Evolutionary conservation across 2,329 filamentous ascomycete species (phyloP).

Genomic region (Rhexocercosporidium sp.): DNA sequence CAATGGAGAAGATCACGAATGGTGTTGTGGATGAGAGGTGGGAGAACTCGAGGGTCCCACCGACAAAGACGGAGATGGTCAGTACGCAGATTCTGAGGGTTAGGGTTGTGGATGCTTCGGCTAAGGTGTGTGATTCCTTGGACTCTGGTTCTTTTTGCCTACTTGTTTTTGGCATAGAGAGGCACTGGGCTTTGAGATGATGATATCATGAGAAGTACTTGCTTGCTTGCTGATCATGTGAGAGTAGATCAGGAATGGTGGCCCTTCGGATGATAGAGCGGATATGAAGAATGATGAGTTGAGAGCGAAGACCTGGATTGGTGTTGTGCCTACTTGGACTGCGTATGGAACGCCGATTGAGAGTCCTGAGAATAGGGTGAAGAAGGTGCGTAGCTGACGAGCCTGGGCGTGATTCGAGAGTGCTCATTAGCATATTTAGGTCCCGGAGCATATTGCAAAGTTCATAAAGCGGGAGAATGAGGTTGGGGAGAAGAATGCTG

Average conservation of each 20-base stretch:
- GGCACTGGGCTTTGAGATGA: too few relatives aligned
- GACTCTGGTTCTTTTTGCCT: too few relatives aligned
- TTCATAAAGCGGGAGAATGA: slow-evolving; percentile 57
- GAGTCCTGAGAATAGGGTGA: slow-evolving; percentile 30
- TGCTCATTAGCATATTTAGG: slow-evolving; percentile 12
- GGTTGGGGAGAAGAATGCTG: slow-evolving; percentile 48
- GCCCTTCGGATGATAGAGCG: slow-evolving; percentile 44
- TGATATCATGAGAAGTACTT: too few relatives aligned
- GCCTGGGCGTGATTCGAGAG: too few relatives aligned
- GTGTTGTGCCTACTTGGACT: slow-evolving; percentile 67
- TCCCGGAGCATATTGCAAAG: slow-evolving; percentile 54
- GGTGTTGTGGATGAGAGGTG: slow-evolving; percentile 73
- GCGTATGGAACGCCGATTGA: slow-evolving; percentile 53
- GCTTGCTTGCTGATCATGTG: neutral
- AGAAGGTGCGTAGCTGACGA: too few relatives aligned
- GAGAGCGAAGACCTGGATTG: slow-evolving; percentile 56
- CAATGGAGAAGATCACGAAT: slow-evolving; percentile 80
- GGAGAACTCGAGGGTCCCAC: slow-evolving; percentile 70
- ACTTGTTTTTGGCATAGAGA: neutral
- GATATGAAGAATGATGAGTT: slow-evolving; percentile 53
- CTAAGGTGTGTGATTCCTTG: slow-evolving; percentile 71
- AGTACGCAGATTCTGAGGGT: slow-evolving; percentile 76
- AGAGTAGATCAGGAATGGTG: slow-evolving; percentile 6
- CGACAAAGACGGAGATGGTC: slow-evolving; percentile 74
- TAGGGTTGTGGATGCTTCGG: slow-evolving; percentile 71